Conservation (phyloP, 495 filamentous ascomycete genomes). For the Beverwykella pulmonaria region DNA sequence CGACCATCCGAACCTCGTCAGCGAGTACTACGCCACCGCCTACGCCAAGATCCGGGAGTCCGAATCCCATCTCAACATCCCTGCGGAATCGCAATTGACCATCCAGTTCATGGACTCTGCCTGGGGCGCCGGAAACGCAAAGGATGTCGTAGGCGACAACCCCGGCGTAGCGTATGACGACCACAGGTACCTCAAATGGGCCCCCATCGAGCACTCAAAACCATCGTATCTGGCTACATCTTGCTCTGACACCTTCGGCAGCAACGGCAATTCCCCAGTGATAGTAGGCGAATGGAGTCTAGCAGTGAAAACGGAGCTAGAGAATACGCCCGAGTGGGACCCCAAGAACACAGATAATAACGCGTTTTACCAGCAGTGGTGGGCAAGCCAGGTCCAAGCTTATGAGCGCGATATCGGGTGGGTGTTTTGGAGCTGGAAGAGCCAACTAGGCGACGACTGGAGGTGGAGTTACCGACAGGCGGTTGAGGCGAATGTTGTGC, state of each 20-base stretch:
- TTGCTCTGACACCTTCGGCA: conserved; percentile 53
- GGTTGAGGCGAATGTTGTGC: conserved; percentile 55
- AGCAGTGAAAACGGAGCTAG: conserved; percentile 50
- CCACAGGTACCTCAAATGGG: conserved; percentile 60
- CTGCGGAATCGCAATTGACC: conserved; percentile 51
- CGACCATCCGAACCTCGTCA: conserved; percentile 43
- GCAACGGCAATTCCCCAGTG: conserved; percentile 51
- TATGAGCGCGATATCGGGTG: conserved; percentile 64
- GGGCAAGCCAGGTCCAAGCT: conserved; percentile 59
- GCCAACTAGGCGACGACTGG: conserved; percentile 57
- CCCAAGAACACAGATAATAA: conserved; percentile 47
- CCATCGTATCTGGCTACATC: conserved; percentile 53
- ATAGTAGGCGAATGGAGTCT: conserved; percentile 65
- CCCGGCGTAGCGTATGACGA: conserved; percentile 56
- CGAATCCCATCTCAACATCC: conserved; percentile 46
- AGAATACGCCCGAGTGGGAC: conserved; percentile 52
- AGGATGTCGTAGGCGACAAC: conserved; percentile 46
- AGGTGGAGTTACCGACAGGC: conserved; percentile 62
- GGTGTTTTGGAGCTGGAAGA: conserved; percentile 69
- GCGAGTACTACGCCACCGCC: conserved; percentile 54
- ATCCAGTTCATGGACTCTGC: conserved; percentile 60
- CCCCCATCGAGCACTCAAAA: conserved; percentile 48
- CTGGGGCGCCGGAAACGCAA: conserved; percentile 59
- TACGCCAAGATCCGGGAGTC: conserved; percentile 53
- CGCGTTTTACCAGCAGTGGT: conserved; percentile 61